Evolutionary conservation across 2,329 filamentous ascomycete genomes (phyloP).

Genomic region (Geosmithia morbida): DNA sequence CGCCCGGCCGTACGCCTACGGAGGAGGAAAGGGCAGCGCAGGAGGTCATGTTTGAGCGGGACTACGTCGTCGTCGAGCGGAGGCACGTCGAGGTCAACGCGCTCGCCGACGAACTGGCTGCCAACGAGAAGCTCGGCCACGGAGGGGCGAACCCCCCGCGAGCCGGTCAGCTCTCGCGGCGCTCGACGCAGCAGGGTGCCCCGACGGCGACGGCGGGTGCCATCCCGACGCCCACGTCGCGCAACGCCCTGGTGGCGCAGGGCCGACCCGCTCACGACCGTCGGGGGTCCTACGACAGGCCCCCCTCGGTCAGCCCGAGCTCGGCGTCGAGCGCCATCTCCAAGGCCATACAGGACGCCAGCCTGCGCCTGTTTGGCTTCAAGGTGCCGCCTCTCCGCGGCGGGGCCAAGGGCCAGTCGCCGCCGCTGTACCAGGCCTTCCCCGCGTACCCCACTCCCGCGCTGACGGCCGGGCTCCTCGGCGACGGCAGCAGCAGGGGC

Average conservation of each 20-base stretch:
- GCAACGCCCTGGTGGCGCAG: slow-evolving; percentile 59
- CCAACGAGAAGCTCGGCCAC: slow-evolving; percentile 52
- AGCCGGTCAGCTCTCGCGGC: slow-evolving; percentile 51
- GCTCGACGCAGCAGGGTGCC: slow-evolving; percentile 64
- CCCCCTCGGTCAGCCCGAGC: slow-evolving; percentile 50
- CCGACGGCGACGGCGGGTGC: slow-evolving; percentile 57
- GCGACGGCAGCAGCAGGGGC: slow-evolving; percentile 30
- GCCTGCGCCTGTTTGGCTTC: slow-evolving; percentile 57
- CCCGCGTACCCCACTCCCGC: slow-evolving; percentile 68
- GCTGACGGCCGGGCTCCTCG: slow-evolving; percentile 44
- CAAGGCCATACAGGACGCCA: slow-evolving; percentile 90
- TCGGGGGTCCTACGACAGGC: slow-evolving; percentile 65
- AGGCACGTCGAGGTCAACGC: slow-evolving; percentile 92
- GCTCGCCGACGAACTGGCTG: slow-evolving; percentile 85
- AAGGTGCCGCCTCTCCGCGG: slow-evolving; percentile 52
- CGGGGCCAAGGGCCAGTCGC: slow-evolving; percentile 48
- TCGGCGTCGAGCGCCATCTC: slow-evolving; percentile 85
- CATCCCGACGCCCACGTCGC: slow-evolving; percentile 46
- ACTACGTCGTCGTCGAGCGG: slow-evolving; percentile 95
- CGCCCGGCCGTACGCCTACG: slow-evolving; percentile 18
- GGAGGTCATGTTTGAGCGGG: slow-evolving; percentile 79
- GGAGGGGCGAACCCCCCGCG: slow-evolving; percentile 33
- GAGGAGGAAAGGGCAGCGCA: slow-evolving; percentile 64
- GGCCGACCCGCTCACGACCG: slow-evolving; percentile 60
- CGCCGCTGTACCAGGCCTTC: slow-evolving; percentile 68